These are phyloP conservation scores for Phaeophleospora eucalypticola DNA, from an alignment of 2,329 filamentous ascomycete species.

Conservation along the genomic window DNA sequence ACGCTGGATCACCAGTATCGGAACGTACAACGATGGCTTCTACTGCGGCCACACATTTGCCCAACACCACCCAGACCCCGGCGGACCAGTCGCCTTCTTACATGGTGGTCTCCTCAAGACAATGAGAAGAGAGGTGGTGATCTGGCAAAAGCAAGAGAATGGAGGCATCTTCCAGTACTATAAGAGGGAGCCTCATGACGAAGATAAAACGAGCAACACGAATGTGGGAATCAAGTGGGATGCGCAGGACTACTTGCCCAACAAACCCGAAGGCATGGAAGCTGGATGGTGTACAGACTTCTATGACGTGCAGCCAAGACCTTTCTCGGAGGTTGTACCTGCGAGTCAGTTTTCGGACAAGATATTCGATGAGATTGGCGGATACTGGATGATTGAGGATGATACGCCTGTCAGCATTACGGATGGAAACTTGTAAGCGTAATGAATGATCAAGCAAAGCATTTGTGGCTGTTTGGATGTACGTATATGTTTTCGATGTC, in stretches of 20 bases:
- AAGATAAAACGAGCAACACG: slow-evolving; percentile 14
- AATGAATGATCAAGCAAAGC: too few species aligned
- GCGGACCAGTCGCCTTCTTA: slow-evolving; percentile 31
- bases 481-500: too few species aligned
- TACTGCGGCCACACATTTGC: slow-evolving; percentile 36
- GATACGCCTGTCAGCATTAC: not conserved
- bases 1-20: slow-evolving; percentile 32
- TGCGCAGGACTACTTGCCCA: slow-evolving; percentile 11
- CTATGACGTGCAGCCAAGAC: slow-evolving; percentile 18
- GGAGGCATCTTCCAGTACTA: slow-evolving; percentile 32
- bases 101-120: slow-evolving; percentile 35
- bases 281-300: slow-evolving; percentile 25
- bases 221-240: slow-evolving; percentile 20
- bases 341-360: slow-evolving; percentile 15
- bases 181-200: slow-evolving; percentile 21
- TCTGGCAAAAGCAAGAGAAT: slow-evolving; percentile 24
- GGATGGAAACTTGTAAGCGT: not conserved
- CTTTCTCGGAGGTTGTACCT: slow-evolving; percentile 24
- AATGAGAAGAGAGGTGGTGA: slow-evolving; percentile 22
- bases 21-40: slow-evolving; percentile 20
- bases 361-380: slow-evolving; percentile 23
- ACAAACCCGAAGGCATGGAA: slow-evolving; percentile 13
- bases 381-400: slow-evolving; percentile 27
- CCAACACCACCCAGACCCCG: slow-evolving; percentile 35
- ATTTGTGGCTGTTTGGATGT: too few species aligned